Percentiles rank a stretch among this genome's conserved stretches.
Conservation (phyloP, 1,284 basidiomycete species). For the Cryptococcus jaspeensis region DNA sequence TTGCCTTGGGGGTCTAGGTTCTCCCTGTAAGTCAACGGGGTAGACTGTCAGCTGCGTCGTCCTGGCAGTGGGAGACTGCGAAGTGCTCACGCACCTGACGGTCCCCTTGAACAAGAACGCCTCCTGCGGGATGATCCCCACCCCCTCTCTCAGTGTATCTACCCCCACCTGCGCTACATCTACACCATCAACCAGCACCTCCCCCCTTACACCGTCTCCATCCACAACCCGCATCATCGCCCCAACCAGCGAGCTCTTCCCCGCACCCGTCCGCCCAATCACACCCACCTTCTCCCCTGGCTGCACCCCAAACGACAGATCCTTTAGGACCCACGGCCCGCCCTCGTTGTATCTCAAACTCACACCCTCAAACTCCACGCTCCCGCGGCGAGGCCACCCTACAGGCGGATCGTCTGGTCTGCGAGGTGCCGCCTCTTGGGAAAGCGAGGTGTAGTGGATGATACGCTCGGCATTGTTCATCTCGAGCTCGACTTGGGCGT, state of each 20-base stretch:
- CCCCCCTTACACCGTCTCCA: slow-evolving; percentile 57
- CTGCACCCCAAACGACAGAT: slow-evolving; percentile 32
- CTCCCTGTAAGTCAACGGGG: slow-evolving; percentile 6
- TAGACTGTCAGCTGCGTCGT: background rate
- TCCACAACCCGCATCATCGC: slow-evolving; percentile 61
- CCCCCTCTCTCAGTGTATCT: slow-evolving; percentile 55
- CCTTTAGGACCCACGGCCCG: slow-evolving; percentile 44
- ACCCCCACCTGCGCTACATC: slow-evolving; percentile 60
- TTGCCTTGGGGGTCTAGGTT: slow-evolving; percentile 55
- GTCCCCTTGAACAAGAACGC: slow-evolving; percentile 43
- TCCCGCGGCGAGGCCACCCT: slow-evolving; percentile 42
- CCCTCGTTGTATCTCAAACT: slow-evolving; percentile 44
- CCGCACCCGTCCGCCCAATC: slow-evolving; percentile 69
- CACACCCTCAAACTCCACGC: slow-evolving; percentile 44
- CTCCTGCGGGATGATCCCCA: slow-evolving; percentile 62
- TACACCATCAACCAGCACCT: slow-evolving; percentile 67
- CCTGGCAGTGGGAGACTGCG: background rate
- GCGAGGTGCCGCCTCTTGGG: slow-evolving; percentile 23
- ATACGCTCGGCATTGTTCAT: slow-evolving; percentile 44
- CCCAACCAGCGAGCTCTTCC: slow-evolving; percentile 60
- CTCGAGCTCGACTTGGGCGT: slow-evolving; percentile 32
- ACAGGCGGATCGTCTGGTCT: slow-evolving; percentile 19
- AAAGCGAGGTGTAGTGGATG: slow-evolving; percentile 32
- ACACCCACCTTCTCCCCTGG: slow-evolving; percentile 60
- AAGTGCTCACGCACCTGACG: slow-evolving; percentile 33